These are phyloP conservation scores for Geranium incanum DNA, from an alignment of 441 rosid genomes.

Conservation along the genomic window DNA sequence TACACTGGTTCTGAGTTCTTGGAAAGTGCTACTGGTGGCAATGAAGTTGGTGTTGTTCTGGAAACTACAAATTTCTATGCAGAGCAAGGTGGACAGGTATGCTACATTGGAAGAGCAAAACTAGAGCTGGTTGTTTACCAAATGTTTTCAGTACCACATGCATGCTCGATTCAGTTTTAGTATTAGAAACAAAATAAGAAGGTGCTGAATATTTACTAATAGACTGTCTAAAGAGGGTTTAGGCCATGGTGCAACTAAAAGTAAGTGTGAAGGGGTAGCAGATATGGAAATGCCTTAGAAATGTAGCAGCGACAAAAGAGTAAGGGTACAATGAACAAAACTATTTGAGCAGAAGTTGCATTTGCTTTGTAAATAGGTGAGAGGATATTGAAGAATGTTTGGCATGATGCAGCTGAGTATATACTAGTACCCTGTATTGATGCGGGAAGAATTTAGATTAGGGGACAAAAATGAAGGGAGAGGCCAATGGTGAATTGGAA, in stretches of 20 bases:
- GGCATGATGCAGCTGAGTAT: not conserved
- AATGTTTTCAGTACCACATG: not conserved
- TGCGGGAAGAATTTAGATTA: not conserved
- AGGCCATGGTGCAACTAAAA: not conserved
- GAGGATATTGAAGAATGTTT: not conserved
- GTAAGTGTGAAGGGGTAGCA: too few relatives aligned
- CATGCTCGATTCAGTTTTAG: not conserved
- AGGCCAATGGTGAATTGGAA: not conserved
- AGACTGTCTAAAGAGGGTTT: not conserved
- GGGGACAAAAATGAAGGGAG: not conserved
- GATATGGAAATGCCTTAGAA: too few relatives aligned
- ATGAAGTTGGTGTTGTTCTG: constrained; percentile 69
- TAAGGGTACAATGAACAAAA: not conserved
- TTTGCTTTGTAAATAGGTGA: not conserved
- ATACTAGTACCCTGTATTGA: not conserved
- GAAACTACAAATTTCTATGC: constrained; percentile 88
- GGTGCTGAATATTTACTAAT: not conserved
- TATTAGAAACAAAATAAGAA: not conserved
- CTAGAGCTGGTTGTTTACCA: constrained; percentile 9
- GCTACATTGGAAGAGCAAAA: not conserved
- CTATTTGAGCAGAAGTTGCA: not conserved
- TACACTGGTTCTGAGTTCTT: constrained; percentile 77
- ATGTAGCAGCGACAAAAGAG: too few relatives aligned
- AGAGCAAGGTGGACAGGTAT: constrained; percentile 99
- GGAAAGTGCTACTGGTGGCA: constrained; percentile 38